These are phyloP conservation scores for Fagus sylvatica DNA, from an alignment of 306 rosid genomes.

Conservation along the genomic window DNA sequence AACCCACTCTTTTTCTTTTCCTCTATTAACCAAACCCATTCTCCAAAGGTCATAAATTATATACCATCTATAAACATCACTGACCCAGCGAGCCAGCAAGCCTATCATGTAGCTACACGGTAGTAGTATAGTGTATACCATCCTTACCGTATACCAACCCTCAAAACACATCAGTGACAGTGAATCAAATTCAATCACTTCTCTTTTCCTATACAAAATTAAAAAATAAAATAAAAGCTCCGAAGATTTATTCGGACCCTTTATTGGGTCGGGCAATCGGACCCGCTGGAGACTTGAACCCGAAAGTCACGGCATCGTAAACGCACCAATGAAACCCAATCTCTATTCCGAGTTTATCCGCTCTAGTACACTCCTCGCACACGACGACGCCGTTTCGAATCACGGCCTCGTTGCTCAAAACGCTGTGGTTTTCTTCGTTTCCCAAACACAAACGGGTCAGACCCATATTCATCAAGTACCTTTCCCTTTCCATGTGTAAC, in stretches of 20 bases:
- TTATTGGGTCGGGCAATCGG: constrained; percentile 70
- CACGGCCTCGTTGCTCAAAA: background rate
- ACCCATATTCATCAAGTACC: constrained; percentile 40
- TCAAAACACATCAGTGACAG: background rate
- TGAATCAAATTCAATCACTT: background rate
- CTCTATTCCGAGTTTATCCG: constrained; percentile 28
- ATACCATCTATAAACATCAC: background rate
- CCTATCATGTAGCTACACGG: too few relatives aligned
- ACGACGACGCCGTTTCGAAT: background rate
- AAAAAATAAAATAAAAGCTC: background rate
- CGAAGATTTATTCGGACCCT: constrained; percentile 31
- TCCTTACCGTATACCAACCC: constrained; percentile 42
- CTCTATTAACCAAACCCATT: background rate
- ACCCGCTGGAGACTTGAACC: constrained; percentile 66
- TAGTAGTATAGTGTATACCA: constrained; percentile 18
- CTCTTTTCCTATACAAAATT: background rate
- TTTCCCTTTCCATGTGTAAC: constrained; percentile 38
- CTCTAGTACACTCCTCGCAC: constrained; percentile 54
- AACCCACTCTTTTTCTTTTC: background rate
- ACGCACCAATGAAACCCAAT: constrained; percentile 69
- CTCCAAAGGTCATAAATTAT: background rate
- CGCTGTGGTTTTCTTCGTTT: background rate
- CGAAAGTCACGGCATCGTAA: constrained; percentile 49
- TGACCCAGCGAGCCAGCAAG: too few relatives aligned
- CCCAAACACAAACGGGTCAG: background rate